phyloP scores from a whole-genome alignment of 2,329 filamentous ascomycete genomes.

The Penicillium janthinellum region DNA sequence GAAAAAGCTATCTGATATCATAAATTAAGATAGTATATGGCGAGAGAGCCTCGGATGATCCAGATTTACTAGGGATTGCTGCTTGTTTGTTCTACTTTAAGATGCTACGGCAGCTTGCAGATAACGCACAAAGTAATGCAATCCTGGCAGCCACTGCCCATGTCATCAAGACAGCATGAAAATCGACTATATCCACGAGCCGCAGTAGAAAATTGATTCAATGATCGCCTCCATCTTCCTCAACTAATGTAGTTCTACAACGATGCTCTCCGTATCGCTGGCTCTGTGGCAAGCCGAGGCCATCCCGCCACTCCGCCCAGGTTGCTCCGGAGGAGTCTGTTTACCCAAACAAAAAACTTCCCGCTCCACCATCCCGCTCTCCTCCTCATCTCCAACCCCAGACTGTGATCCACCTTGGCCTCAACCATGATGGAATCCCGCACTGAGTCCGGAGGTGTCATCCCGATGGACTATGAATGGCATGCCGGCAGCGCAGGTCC shows the following conservation, averaged over 20 bases:
- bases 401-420: slow-evolving; percentile 3
- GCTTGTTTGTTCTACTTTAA: too few species aligned
- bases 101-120: neutral
- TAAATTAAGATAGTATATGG: too few species aligned
- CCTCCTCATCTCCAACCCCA: slow-evolving; percentile 8
- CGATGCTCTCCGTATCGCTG: too few species aligned
- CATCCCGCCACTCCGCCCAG: slow-evolving; percentile 13
- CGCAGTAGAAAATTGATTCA: too few species aligned
- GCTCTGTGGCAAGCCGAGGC: neutral
- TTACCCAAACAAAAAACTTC: slow-evolving; percentile 29
- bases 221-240: too few species aligned
- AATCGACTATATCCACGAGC: too few species aligned
- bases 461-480: slow-evolving; percentile 56
- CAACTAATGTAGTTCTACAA: too few species aligned
- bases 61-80: too few species aligned
- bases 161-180: too few species aligned
- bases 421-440: slow-evolving; percentile 40
- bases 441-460: slow-evolving; percentile 40
- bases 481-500: slow-evolving; percentile 41
- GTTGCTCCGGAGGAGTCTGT: slow-evolving; percentile 23
- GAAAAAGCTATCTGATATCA: too few species aligned
- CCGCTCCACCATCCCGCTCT: slow-evolving; percentile 17
- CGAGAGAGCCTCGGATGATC: too few species aligned
- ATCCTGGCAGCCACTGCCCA: neutral
- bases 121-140: neutral